A percentile compares a stretch with the other conserved stretches of the same genome.
Evolutionary conservation across 176 grass and related monocot species (phyloP).

Genomic region (Phoenix roebelenii): DNA sequence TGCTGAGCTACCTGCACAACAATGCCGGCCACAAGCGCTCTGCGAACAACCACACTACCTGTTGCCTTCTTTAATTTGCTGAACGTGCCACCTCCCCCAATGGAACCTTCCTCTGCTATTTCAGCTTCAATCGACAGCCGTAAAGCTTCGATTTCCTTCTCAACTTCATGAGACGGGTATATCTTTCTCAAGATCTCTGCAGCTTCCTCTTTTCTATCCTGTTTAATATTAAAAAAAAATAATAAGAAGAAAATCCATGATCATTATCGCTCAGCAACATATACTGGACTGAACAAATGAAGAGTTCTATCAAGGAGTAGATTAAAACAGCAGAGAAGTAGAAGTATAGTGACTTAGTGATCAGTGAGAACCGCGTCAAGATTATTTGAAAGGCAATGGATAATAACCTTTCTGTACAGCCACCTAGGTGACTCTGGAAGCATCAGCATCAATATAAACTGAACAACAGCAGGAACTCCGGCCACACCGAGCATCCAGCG

Average conservation of each 20-base stretch:
- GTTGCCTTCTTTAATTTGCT: constrained; percentile 66
- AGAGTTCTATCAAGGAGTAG: no score
- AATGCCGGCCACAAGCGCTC: constrained; percentile 68
- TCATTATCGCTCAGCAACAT: not conserved
- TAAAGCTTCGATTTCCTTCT: constrained; percentile 78
- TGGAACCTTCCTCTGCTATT: constrained; percentile 62
- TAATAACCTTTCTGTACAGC: constrained; percentile 75
- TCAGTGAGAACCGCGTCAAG: no score
- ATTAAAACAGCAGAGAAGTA: no score
- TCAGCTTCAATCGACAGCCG: constrained; percentile 59
- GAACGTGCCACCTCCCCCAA: constrained; percentile 37
- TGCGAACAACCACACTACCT: constrained; percentile 51
- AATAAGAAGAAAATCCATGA: not conserved
- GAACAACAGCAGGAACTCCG: constrained; percentile 69
- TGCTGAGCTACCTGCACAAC: constrained; percentile 81
- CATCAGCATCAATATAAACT: constrained; percentile 75
- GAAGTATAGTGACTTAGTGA: no score
- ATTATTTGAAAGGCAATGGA: not conserved
- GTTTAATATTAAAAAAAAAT: not conserved
- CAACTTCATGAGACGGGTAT: constrained; percentile 65
- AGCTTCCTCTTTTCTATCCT: constrained; percentile 87
- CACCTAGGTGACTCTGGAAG: constrained; percentile 94
- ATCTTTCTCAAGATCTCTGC: constrained; percentile 61
- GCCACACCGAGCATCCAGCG: constrained; percentile 98
- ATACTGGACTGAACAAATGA: not conserved